These are phyloP conservation scores for Aspergillus clavatus DNA, from an alignment of 2,329 filamentous ascomycete species.

Conservation along the genomic window DNA sequence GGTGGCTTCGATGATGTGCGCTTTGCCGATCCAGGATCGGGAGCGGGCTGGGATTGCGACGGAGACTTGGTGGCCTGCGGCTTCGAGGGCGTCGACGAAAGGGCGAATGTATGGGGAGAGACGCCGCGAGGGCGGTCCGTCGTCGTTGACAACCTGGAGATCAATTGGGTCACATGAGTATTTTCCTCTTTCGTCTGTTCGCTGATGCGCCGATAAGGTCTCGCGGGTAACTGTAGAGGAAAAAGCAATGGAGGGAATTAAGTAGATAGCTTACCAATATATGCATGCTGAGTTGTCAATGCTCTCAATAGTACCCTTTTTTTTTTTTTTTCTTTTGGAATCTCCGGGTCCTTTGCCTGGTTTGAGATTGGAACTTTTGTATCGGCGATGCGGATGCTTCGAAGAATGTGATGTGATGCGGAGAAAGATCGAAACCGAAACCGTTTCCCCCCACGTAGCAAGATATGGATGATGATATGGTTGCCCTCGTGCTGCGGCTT, in stretches of 20 bases:
- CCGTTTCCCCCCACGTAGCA: neutral
- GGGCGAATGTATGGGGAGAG: conserved; percentile 72
- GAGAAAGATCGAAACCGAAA: neutral
- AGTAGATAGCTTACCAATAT: conserved; percentile 40
- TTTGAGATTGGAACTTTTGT: too few species aligned
- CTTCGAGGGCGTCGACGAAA: conserved; percentile 63
- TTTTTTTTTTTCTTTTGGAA: too few species aligned
- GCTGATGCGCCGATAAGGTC: neutral
- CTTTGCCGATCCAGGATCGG: conserved; percentile 93
- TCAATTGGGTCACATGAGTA: neutral
- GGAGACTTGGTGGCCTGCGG: conserved; percentile 72
- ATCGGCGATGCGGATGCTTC: too few species aligned
- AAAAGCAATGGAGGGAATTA: conserved; percentile 5
- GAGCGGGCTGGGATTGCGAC: conserved; percentile 84
- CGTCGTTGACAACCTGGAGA: conserved; percentile 58
- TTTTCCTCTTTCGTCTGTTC: conserved; percentile 5
- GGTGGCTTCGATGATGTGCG: conserved; percentile 82
- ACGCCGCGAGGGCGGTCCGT: conserved; percentile 66
- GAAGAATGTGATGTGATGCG: conserved; percentile 3
- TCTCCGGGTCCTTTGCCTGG: neutral
- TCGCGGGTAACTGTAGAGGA: too few species aligned
- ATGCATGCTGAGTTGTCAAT: conserved; percentile 36
- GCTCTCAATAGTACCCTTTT: too few species aligned
- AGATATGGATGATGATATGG: neutral
- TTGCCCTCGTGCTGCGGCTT: too few species aligned